Base-by-base conservation (phyloP, 163 green algal species). In the Chlorella variabilis region DNA sequence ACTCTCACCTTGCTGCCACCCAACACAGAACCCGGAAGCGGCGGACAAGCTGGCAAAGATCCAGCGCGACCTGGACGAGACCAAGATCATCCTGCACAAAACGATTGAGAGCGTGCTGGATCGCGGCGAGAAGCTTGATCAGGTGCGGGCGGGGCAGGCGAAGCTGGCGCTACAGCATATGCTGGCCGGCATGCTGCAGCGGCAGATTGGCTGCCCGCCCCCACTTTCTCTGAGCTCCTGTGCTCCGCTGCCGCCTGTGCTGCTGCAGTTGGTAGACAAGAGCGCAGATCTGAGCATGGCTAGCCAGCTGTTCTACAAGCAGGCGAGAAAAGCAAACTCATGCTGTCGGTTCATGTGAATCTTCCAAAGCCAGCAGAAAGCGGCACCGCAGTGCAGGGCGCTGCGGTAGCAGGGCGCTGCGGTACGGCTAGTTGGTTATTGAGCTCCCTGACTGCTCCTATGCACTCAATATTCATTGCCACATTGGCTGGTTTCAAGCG, bases 41-140 rank as follows among this genome's bases (percentile, higher is more conserved):
- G 97, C 96, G 20, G 97, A 99, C 90, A 99, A 99, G 90, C 91
- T 99, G 31, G 89, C 96, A 7, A 98, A 97, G 85, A 98, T 99
- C 54, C 97, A 99, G 88, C 90, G 92, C 36, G 97, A 99, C 80
- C 82, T 99, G 42, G 96, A 99, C 83, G 96, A 99, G 87, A 99
- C 96, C 7, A 95, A 96, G 36, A 87, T 95, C 45, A 87, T 95
- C 15, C 79, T 96, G 81, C 92, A 96, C 78, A 94, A 98, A 83
- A 99, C 97, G 6, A 99, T 99, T 70, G 97, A 99, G 87, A 97
- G 90, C 76, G 95, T 99, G 82, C 89, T 99, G 79, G 91, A 94
- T 83, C 85, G 97, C 8, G 97, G 97, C 4, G 97, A 99, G 89
- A 99, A 99, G 91, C 88, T 99, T 49, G 97, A 99, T 78, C 91